Conservation (phyloP, 2,329 filamentous ascomycete species). For the Fusarium pseudograminearum region DNA sequence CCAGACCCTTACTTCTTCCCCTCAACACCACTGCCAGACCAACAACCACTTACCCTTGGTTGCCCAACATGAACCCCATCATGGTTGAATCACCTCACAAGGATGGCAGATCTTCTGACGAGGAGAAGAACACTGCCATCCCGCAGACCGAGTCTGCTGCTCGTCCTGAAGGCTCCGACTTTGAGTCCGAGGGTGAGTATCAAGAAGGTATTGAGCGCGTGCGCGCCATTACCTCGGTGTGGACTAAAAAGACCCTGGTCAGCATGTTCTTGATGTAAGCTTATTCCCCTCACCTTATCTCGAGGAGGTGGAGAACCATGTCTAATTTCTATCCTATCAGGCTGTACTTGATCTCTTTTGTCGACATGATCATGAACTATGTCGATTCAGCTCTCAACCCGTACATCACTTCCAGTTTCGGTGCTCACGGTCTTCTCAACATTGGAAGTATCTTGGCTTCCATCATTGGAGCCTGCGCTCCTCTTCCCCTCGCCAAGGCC, state of each 20-base stretch:
- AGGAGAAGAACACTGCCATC: conserved; percentile 4
- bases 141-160: conserved; percentile 9
- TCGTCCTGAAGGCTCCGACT: not conserved
- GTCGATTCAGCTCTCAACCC: conserved; percentile 65
- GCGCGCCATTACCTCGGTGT: conserved; percentile 55
- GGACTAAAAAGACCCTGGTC: conserved; percentile 52
- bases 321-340: conserved; percentile 37
- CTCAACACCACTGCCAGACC: not conserved
- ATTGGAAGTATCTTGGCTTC: conserved; percentile 69
- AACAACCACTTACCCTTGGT: not conserved
- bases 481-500: conserved; percentile 60
- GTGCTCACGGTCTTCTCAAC: conserved; percentile 73
- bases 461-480: conserved; percentile 54
- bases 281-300: not conserved
- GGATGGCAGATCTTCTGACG: conserved; percentile 11
- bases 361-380: conserved; percentile 53
- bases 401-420: conserved; percentile 75
- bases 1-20: not conserved
- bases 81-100: not conserved
- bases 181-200: conserved; percentile 30
- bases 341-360: conserved; percentile 56
- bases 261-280: conserved; percentile 55
- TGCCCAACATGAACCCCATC: conserved; percentile 10
- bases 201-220: conserved; percentile 54
- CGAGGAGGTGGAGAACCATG: not conserved